Evolutionary conservation across 1,139 yeast genomes (phyloP).

Genomic region (Taphrina confusa): DNA sequence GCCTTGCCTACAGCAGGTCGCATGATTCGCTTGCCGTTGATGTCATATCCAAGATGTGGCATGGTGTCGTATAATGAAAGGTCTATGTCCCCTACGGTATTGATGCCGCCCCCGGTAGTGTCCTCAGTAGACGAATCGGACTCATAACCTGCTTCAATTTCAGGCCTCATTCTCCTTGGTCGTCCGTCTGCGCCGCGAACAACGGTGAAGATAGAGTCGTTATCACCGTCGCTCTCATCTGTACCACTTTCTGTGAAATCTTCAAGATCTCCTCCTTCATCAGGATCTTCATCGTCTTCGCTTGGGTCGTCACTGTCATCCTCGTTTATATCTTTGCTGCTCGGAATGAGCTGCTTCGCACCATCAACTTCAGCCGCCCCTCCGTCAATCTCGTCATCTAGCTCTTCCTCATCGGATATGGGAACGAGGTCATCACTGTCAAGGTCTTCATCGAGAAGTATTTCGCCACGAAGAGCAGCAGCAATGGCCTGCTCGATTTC

Average conservation of each 20-base stretch:
- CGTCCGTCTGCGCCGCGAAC: slow-evolving; percentile 68
- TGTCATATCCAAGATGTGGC: slow-evolving; percentile 97
- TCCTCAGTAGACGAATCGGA: slow-evolving; percentile 90
- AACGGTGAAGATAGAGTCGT: slow-evolving; percentile 40
- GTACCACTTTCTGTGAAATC: slow-evolving; percentile 40
- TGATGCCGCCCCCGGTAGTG: slow-evolving; percentile 51
- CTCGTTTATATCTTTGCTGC: slow-evolving; percentile 35
- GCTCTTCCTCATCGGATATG: slow-evolving; percentile 17
- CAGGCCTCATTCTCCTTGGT: slow-evolving; percentile 75
- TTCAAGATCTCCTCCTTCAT: slow-evolving; percentile 41
- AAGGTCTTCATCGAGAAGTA: slow-evolving; percentile 26
- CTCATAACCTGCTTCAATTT: slow-evolving; percentile 88
- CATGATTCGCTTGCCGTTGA: slow-evolving; percentile 96
- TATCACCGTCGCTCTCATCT: slow-evolving; percentile 36
- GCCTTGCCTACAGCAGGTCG: slow-evolving; percentile 98
- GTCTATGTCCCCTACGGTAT: slow-evolving; percentile 92
- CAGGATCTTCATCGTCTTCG: slow-evolving; percentile 40
- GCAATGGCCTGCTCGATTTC: slow-evolving; percentile 21
- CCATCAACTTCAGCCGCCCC: slow-evolving; percentile 21
- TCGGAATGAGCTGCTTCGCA: not conserved
- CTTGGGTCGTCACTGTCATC: slow-evolving; percentile 40
- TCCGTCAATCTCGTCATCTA: slow-evolving; percentile 7
- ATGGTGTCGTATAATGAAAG: slow-evolving; percentile 90
- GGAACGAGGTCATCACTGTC: slow-evolving; percentile 31
- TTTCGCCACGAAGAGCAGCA: slow-evolving; percentile 27